Conservation (phyloP, 2,329 filamentous ascomycete species). For the Cordyceps pruinosa region DNA sequence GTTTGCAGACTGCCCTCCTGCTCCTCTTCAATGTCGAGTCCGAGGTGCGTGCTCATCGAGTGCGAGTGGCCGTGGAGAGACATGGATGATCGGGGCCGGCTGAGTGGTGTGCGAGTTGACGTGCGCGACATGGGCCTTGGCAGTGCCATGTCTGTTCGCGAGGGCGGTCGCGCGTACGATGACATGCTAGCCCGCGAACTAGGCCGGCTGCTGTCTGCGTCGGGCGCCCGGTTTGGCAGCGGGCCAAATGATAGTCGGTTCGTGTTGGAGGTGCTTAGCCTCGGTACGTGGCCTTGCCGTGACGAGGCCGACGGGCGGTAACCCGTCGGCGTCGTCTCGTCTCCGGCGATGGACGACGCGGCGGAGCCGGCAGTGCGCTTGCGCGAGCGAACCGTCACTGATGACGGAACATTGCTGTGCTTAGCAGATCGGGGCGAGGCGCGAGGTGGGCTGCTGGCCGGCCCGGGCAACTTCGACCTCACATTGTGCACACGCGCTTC, state of each 20-base stretch:
- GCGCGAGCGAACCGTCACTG: slow-evolving; percentile 59
- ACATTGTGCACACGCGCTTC: slow-evolving; percentile 89
- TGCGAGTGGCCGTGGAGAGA: slow-evolving; percentile 54
- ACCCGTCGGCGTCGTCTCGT: slow-evolving; percentile 45
- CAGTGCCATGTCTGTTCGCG: slow-evolving; percentile 47
- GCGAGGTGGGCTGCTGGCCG: slow-evolving; percentile 68
- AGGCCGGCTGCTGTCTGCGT: slow-evolving; percentile 48
- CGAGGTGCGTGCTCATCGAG: slow-evolving; percentile 51
- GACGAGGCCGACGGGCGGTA: slow-evolving; percentile 29
- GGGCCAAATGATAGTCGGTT: slow-evolving; percentile 58
- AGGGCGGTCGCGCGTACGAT: slow-evolving; percentile 47
- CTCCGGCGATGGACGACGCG: slow-evolving; percentile 42
- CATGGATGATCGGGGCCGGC: slow-evolving; percentile 65
- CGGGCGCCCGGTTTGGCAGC: slow-evolving; percentile 49
- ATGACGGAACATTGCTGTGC: slow-evolving; percentile 42
- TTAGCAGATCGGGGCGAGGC: slow-evolving; percentile 61
- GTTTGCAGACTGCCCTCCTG: slow-evolving; percentile 38
- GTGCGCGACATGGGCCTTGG: slow-evolving; percentile 59
- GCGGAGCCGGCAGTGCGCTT: slow-evolving; percentile 59
- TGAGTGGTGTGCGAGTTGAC: slow-evolving; percentile 60
- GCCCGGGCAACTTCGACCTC: slow-evolving; percentile 83
- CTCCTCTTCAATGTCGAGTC: slow-evolving; percentile 39
- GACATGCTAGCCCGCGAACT: slow-evolving; percentile 64
- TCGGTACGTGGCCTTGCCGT: slow-evolving; percentile 45
- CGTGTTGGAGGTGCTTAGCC: slow-evolving; percentile 56